A percentile compares a stretch with the other conserved stretches of the same genome.
phyloP scores from a whole-genome alignment of 1,139 yeast species.

The Diutina ranongensis region DNA sequence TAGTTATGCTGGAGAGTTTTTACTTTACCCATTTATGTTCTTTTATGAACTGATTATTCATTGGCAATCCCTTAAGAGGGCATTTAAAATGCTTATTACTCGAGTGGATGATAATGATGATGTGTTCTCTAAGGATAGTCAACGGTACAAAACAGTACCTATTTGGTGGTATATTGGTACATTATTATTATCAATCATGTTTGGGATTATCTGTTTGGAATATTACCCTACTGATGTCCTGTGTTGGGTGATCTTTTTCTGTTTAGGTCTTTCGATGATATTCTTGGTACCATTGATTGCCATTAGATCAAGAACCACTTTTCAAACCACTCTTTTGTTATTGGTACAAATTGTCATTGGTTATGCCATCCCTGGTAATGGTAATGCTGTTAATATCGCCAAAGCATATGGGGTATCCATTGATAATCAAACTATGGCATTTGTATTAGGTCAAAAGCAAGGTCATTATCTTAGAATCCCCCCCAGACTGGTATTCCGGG shows the following conservation, averaged over 20 bases:
- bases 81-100: conserved; percentile 8
- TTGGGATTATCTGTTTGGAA: conserved; percentile 29
- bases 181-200: conserved; percentile 16
- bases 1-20: conserved; percentile 45
- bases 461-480: conserved; percentile 53
- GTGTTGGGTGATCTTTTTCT: conserved; percentile 48
- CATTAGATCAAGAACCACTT: conserved; percentile 43
- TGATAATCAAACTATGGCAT: conserved; percentile 48
- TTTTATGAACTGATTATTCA: conserved; percentile 9
- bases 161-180: conserved; percentile 14
- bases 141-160: conserved; percentile 15
- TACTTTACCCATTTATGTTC: conserved; percentile 45
- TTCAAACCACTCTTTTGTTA: conserved; percentile 41
- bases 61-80: conserved; percentile 8
- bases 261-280: conserved; percentile 40
- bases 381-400: conserved; percentile 45
- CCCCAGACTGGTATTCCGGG: conserved; percentile 50
- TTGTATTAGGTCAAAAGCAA: conserved; percentile 42
- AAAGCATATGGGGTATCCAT: conserved; percentile 51
- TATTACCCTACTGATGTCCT: conserved; percentile 40
- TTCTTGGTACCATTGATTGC: conserved; percentile 41
- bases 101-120: conserved; percentile 11
- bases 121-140: conserved; percentile 18
- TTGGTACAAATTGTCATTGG: conserved; percentile 52
- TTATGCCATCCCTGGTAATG: conserved; percentile 53